phyloP scores from a whole-genome alignment of 257 asterid genomes.

The Capsicum rhomboideum region DNA sequence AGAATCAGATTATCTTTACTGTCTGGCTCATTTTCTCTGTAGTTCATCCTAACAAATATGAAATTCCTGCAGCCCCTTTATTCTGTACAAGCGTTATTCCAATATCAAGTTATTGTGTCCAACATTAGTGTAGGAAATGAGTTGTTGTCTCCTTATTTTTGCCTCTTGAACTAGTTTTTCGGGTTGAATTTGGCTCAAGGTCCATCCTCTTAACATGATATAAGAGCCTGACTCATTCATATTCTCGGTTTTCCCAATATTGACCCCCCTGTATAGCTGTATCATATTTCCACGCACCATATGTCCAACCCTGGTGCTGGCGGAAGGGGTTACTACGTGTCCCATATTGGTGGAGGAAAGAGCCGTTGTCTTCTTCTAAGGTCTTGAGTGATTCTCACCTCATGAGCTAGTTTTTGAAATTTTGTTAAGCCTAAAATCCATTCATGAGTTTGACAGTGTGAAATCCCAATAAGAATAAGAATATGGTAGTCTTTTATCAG shows the following conservation, averaged over 20 bases:
- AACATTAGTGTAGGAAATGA: not conserved
- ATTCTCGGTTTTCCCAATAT: not conserved
- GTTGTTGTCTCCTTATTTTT: not conserved
- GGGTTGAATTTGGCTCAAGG: not conserved
- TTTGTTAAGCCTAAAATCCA: not conserved
- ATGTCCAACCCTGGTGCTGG: not conserved
- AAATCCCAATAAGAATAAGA: not conserved
- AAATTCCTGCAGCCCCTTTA: not conserved
- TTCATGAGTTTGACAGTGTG: not conserved
- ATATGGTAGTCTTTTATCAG: not conserved
- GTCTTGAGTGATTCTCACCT: not conserved
- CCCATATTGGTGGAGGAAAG: not conserved
- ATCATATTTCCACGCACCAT: not conserved
- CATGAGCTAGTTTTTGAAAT: not conserved
- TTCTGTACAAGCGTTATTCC: not conserved
- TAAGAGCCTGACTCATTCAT: not conserved
- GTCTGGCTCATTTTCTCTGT: not conserved
- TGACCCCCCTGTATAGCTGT: too few relatives aligned
- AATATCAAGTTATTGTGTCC: not conserved
- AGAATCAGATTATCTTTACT: not conserved
- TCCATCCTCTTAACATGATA: not conserved
- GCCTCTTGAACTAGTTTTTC: not conserved
- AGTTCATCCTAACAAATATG: not conserved
- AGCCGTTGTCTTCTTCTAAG: not conserved
- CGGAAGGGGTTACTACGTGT: not conserved